Conservation (phyloP, 257 asterid species). For the Buddleja alternifolia region DNA sequence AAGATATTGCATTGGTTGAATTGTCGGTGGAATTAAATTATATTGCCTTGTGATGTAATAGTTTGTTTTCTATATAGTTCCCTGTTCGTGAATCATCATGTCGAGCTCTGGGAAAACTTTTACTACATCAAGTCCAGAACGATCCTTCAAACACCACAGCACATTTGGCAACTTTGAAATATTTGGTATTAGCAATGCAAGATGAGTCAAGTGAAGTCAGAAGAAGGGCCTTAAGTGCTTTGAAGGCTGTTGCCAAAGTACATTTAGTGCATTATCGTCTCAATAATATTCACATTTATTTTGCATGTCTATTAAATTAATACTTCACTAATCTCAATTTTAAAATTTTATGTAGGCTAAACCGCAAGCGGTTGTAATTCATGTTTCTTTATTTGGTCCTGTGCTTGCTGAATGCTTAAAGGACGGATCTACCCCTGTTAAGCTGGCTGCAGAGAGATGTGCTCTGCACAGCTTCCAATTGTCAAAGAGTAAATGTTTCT, state of each 20-base stretch:
- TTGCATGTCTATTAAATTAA: slow-evolving; percentile 8
- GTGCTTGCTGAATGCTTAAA: slow-evolving; percentile 81
- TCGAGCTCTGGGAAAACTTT: slow-evolving; percentile 83
- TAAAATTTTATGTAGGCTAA: slow-evolving; percentile 58
- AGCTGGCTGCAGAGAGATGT: slow-evolving; percentile 97
- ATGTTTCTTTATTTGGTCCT: slow-evolving; percentile 71
- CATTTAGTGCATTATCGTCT: slow-evolving; percentile 23
- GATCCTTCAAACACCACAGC: slow-evolving; percentile 67
- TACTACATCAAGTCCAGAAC: slow-evolving; percentile 65
- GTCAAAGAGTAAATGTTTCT: slow-evolving; percentile 58
- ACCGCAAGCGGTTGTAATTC: slow-evolving; percentile 58
- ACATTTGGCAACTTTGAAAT: slow-evolving; percentile 62
- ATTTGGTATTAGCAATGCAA: slow-evolving; percentile 76
- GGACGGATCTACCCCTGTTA: slow-evolving; percentile 83
- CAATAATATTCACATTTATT: neutral
- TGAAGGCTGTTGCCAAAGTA: slow-evolving; percentile 92
- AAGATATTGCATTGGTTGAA: neutral
- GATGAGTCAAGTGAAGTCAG: slow-evolving; percentile 98
- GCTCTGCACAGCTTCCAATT: slow-evolving; percentile 84
- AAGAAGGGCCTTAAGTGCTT: slow-evolving; percentile 81
- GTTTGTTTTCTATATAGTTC: slow-evolving; percentile 53
- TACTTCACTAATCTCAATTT: slow-evolving; percentile 21
- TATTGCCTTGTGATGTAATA: slow-evolving; percentile 17
- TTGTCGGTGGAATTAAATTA: neutral
- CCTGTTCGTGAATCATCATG: slow-evolving; percentile 96